These are phyloP conservation scores for Lactarius hengduanensis DNA, from an alignment of 768 basidiomycete species.

Conservation along the genomic window DNA sequence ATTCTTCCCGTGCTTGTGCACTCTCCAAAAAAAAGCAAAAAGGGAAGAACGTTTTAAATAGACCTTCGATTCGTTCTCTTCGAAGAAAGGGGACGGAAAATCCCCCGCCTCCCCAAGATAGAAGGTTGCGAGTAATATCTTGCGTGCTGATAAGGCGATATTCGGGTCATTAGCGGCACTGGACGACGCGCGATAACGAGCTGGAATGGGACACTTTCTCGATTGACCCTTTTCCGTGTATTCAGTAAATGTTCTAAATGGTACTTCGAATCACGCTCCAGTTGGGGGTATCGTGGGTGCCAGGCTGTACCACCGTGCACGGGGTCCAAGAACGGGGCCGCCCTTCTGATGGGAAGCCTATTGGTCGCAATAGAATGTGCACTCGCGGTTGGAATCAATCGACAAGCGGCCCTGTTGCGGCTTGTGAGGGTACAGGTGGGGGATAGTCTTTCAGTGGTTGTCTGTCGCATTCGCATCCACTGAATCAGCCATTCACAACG, in stretches of 20 bases:
- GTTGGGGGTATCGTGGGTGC: background rate
- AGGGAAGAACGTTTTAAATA: background rate
- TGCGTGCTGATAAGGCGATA: background rate
- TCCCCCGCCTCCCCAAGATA: background rate
- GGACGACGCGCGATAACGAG: background rate
- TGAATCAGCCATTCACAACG: background rate
- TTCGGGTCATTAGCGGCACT: background rate
- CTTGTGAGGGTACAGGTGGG: slow-evolving; percentile 20
- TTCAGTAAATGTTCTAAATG: background rate
- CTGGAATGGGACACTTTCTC: background rate
- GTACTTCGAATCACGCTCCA: background rate
- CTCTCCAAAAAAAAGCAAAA: background rate
- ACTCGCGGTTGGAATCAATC: background rate
- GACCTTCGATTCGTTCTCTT: background rate
- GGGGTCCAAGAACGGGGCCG: background rate
- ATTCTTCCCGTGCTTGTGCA: background rate
- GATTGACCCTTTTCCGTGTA: background rate
- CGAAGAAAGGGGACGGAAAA: background rate
- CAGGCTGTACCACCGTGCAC: background rate
- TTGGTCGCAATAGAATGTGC: background rate
- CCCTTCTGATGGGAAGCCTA: background rate
- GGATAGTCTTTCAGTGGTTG: slow-evolving; percentile 53
- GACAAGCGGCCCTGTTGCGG: slow-evolving; percentile 9
- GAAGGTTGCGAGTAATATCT: background rate
- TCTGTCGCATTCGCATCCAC: slow-evolving; percentile 34